phyloP scores from a whole-genome alignment of 192 early-diverging fungal genomes.

The Lunasporangiospora selenospora region DNA sequence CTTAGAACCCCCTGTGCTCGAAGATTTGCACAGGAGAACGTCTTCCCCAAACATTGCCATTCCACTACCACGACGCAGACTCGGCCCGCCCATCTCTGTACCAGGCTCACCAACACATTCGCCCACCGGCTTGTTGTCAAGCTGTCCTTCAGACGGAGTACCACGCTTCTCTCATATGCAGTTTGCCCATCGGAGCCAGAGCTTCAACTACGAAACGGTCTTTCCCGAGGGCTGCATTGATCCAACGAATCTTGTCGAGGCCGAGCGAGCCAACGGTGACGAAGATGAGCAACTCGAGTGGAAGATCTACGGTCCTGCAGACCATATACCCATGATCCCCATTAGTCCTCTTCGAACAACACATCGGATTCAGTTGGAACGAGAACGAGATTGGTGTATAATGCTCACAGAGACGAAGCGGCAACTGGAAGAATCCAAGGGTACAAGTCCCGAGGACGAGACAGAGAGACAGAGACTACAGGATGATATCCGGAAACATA shows the following conservation, averaged over 20 bases:
- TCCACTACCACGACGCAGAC: slow-evolving; percentile 8
- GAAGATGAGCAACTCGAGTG: slow-evolving; percentile 27
- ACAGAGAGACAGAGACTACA: slow-evolving; percentile 16
- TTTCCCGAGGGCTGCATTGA: slow-evolving; percentile 61
- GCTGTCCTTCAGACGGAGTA: slow-evolving; percentile 18
- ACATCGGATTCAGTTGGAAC: slow-evolving; percentile 53
- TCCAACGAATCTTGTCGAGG: slow-evolving; percentile 56
- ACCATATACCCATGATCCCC: slow-evolving; percentile 62
- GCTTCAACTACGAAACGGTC: slow-evolving; percentile 24
- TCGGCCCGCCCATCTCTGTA: slow-evolving; percentile 18
- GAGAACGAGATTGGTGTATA: slow-evolving; percentile 43
- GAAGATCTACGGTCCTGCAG: slow-evolving; percentile 31
- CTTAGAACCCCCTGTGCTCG: not conserved
- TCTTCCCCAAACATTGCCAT: slow-evolving; percentile 35
- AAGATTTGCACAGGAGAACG: slow-evolving; percentile 6
- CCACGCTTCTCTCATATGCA: slow-evolving; percentile 23
- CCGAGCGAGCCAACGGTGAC: slow-evolving; percentile 52
- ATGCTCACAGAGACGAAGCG: slow-evolving; percentile 20
- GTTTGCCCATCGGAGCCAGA: slow-evolving; percentile 20
- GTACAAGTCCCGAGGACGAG: slow-evolving; percentile 12
- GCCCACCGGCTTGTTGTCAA: slow-evolving; percentile 21
- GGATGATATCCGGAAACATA: slow-evolving; percentile 50
- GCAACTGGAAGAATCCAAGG: slow-evolving; percentile 28
- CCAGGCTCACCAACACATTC: slow-evolving; percentile 46
- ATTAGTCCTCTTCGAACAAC: slow-evolving; percentile 55